Evolutionary conservation across 2,329 filamentous ascomycete species (phyloP), one percentile per base, ranked within the genome.

Genomic region (Didymella segeticola): DNA sequence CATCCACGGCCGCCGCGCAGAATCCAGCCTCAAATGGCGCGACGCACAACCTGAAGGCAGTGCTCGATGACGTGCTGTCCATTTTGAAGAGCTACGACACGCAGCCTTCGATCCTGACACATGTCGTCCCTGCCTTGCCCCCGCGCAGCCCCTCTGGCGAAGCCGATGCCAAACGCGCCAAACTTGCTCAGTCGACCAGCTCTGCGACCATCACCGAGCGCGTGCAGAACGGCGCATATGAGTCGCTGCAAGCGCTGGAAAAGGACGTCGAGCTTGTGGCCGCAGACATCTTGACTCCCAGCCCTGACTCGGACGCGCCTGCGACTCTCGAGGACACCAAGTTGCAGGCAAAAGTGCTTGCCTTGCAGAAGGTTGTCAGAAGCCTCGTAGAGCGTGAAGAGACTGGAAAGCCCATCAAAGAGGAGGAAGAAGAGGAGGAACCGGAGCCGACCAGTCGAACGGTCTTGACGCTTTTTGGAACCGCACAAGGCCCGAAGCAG

Each of bases 381-480:
- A 68, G 55, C 37, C 53, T 75, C 31, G 56, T 72, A 14, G 54
- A 60, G 14, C 58, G 72, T 29, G 72, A 75, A 58, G 61, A 68
- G 27, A 58, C 61, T 6, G 66, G 68, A 33, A 62, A 33, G 23
- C 42, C 48, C 4, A 52, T 66, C 26, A 66, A 70, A 46, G 58
- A 66, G 30, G 68, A 71, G 43, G 56, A 61, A 5, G 50, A 51
- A 26, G 53, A 57, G 14, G 38, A 58, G 4, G 53, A 61, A 17
- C 60, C 78, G 36, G 43, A 46, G 39, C 62, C 62, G 12, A 63
- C 78, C 43, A 78, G 83, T 49, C 82, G 79, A 57, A 78, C 86
- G 14, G 87, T 93, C 5, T 79, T 97, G 53, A 93, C 90, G 1
- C 79, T 96, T 1, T 88, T 87, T 62, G 91, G 90, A 48, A 89